Base-by-base conservation (phyloP, 208 protist genomes). In the Lotmaria passim region DNA sequence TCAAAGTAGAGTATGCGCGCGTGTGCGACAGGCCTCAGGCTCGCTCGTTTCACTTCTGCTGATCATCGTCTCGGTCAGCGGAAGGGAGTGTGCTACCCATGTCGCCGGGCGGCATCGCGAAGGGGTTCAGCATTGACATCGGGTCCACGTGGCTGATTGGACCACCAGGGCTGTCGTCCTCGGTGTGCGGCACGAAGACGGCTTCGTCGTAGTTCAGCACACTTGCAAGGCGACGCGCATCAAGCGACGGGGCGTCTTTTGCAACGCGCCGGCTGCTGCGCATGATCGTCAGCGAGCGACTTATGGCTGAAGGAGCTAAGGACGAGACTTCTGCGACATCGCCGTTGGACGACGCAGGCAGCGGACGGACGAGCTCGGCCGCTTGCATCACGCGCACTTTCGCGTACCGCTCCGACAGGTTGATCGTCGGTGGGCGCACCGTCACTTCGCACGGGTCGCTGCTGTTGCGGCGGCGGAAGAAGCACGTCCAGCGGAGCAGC, bases 401-500 rank as follows among this genome's bases (percentile, higher is more conserved):
- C 30, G 64, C 44, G 47, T 85, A 78, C 64, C 69, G 41, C 24
- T 65, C 60, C 30, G 74, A 75, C 7, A 83, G 51, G 43, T 82
- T 75, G 14, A 79, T 69, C 14, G 55, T 75, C 21, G 73, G 64
- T 10, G 69, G 46, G 15, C 58, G 50, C 43, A 82, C 68, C 19
- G 78, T 60, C 38, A 78, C 52, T 14, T 68, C 51, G 6, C 52
- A 47, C 58, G 38, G 14, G 48, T 50, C 63, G 10, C 60, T 38
- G 39, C 44, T 67, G 44, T 44, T 38, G 38, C 62, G 48, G 36
- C 68, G 70, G n/a, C 55, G 61, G 63, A 75, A 95, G 63, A 81
- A 83, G 76, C 81, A 83, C 12, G 75, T 82, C 89, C 89, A 95
- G 19, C 69, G 72, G 36, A 68, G 75, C 52, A 82, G 65, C 15